Base-by-base conservation (phyloP, 306 rosid genomes). In the Begonia loranthoides region DNA sequence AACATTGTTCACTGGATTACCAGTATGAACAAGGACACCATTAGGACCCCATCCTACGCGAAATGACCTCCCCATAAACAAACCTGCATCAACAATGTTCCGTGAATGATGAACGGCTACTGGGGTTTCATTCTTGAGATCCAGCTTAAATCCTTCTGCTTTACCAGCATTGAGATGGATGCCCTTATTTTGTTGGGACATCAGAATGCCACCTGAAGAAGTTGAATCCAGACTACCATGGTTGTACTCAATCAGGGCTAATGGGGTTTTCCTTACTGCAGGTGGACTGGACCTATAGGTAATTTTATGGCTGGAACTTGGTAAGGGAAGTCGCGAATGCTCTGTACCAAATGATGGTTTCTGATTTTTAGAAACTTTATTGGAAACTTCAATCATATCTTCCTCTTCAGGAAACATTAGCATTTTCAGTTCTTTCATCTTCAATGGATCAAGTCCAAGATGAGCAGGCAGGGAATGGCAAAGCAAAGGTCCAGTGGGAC, bases 1-100 rank as follows among this genome's bases (percentile, higher is more conserved):
- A n/a, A 59, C 68, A 66, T 82, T 65, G 41, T 85, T 83, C 49
- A 78, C 70, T 13, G 73, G 82, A 55, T 73, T 65, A 57, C 99
- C 99, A 66, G 86, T 56, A 61, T 90, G 95, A 64, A 86, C 79
- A 44, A 90, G 94, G 66, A 76, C 54, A 49, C 99, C 99, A 72
- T 80, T 86, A 13, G 99, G 99, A 44, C 99, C 99, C 99, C 97
- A 90, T 15, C 95, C 99, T 47, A 90, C 84, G 15, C 95, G 86
- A 71, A 90, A 90, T 53, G 99, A 90, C 69, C 81, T 80, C 52
- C 99, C 94, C 99, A 90, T 86, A 55, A 90, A 82, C 57, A 90
- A 69, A 64, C 94, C 95, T 50, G 94, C 99, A 80, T 90, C 99
- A n/a, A 86, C 92, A 61, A 86, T 66, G 64, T 79, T 82, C 60